These are phyloP conservation scores for Penicillium lividum DNA, from an alignment of 495 filamentous ascomycete species.

Conservation along the genomic window DNA sequence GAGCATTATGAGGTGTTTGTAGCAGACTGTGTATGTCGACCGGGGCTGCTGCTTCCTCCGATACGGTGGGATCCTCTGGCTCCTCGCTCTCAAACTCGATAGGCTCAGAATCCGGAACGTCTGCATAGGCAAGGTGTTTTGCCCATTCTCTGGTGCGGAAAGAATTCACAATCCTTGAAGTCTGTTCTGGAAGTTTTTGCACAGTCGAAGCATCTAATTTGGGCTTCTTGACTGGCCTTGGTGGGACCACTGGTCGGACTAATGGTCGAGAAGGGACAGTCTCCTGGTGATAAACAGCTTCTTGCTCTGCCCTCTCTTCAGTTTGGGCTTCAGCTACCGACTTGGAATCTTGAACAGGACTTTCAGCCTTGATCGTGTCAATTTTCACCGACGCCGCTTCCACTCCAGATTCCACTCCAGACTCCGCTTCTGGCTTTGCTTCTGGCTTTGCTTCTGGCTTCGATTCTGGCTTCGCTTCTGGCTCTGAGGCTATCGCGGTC, in stretches of 20 bases:
- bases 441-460: background rate
- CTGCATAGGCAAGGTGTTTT: constrained; percentile 80
- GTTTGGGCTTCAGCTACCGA: too few species aligned
- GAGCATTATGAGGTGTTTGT: constrained; percentile 61
- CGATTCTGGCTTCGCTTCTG: background rate
- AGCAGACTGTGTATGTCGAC: constrained; percentile 67
- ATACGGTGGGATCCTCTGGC: constrained; percentile 23
- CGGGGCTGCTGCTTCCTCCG: constrained; percentile 56
- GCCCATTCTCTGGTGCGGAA: constrained; percentile 98
- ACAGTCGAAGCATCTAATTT: constrained; percentile 37
- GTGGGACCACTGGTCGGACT: background rate
- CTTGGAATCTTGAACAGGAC: background rate
- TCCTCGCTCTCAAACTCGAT: constrained; percentile 46
- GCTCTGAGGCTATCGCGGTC: background rate
- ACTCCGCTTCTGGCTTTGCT: background rate
- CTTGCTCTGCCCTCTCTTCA: background rate
- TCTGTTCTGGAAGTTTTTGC: constrained; percentile 41
- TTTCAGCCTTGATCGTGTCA: background rate
- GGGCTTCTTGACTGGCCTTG: constrained; percentile 14
- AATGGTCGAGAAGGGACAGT: background rate
- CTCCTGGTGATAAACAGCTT: background rate
- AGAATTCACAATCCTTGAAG: constrained; percentile 71
- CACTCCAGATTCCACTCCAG: background rate
- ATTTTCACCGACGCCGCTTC: background rate
- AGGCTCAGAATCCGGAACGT: constrained; percentile 70